Base-by-base conservation (phyloP, 768 basidiomycete genomes). In the Kwoniella newhampshirensis region DNA sequence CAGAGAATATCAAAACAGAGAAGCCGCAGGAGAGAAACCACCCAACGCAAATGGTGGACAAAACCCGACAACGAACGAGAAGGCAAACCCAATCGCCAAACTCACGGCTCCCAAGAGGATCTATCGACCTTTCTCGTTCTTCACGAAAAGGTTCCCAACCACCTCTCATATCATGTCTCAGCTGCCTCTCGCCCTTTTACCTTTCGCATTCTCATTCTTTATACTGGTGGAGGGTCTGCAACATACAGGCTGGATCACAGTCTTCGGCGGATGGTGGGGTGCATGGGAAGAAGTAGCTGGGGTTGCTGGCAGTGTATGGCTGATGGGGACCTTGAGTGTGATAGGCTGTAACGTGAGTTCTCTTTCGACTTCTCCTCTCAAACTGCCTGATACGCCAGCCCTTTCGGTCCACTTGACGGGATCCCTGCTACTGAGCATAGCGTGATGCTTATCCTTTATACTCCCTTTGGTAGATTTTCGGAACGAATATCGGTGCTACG, bases 171-270 rank as follows among this genome's bases (percentile, higher is more conserved):
- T 66, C 26, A 49, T 77, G 27, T 62, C 67, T 0, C 82, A 86
- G 18, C 80, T 93, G 0, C 93, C 91, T 0, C 84, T 91, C 57
- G 81, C 84, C 12, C 83, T 96, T 6, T 79, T 96, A 15, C 90
- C 90, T 0, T 98, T 98, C 70, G 89, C 91, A 0, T 91, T 97
- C 71, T 86, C 87, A 0, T 91, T 93, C 76, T 97, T 98, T 78
- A 90, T 97, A 63, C 83, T 98, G 54, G 89, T 94, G 56, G 87
- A 93, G 70, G 88, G 82, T 0, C 81, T 98, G 5, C 81, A 85
- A 12, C 81, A 84, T 59, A 85, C 86, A 57, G 91, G 91, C 25
- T 98, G 93, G 91, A 89, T 94, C 8, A 80, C 84, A 12, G 81
- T 92, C 21, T 94, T 93, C 70, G 86, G 85, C 0, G 64, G 64